Evolutionary conservation across 305 asterid species (phyloP), one percentile per base, ranked within the genome.

Genomic region (Fraxinus nigra): DNA sequence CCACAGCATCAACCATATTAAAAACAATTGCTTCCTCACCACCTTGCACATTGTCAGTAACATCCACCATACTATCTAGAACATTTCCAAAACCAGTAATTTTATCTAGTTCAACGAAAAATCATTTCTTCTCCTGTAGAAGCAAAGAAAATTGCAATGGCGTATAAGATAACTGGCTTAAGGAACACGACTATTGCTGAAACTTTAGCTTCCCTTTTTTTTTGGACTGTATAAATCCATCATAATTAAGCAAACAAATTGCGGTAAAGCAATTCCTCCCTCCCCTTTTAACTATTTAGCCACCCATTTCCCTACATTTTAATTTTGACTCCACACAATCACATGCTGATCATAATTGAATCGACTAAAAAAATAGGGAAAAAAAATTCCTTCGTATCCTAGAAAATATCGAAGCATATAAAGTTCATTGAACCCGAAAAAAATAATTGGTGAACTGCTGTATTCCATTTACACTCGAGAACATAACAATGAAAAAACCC

Each of bases 51-150:
- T 73, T 85, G 79, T 83, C 92, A 79, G 84, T 89, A 81, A 83
- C 59, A 80, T 88, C 90, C 78, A 92, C 93, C 93, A 92, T 88
- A 75, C 78, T 83, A 82, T 75, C 79, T 78, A 81, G 79, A 73
- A 74, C 82, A 84, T 83, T 77, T 79, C 82, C 4, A 32, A 5
- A 24, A 46, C 6, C 56, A 14, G 18, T 46, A 46, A 46, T 46
- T 46, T 46, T 46, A 46, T 13, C 56, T 46, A 13, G 56, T 13
- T 46, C 56, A 46, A 46, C 18, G 18, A 46, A 13, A 46, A 13
- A 46, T 46, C 18, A 46, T 3, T 5, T 3, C 13, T 46, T 46
- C 56, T 46, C 56, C 56, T 46, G 56, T 46, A 46, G 13, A 46
- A 4, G 56, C 18, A 46, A 46, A 46, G 56, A 14, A 46, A 46